phyloP scores from a whole-genome alignment of 2,329 filamentous ascomycete genomes.

The Diaporthe amygdali region DNA sequence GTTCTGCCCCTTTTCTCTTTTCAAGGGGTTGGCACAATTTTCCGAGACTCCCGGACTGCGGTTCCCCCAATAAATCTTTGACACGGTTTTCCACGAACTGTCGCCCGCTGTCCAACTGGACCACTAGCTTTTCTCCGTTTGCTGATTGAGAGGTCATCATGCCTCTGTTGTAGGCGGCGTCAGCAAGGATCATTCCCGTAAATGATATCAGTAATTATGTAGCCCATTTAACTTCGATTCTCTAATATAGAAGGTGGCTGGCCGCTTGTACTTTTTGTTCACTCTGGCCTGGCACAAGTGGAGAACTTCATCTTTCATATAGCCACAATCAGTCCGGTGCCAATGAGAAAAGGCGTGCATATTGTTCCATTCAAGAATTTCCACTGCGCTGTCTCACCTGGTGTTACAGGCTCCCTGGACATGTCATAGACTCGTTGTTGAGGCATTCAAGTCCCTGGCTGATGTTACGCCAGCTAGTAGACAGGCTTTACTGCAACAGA shows the following conservation, averaged over 20 bases:
- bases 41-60: no score
- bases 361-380: background rate
- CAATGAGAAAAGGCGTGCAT: background rate
- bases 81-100: background rate
- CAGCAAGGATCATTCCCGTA: background rate
- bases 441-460: no score
- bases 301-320: background rate
- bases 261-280: background rate
- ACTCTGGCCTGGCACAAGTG: background rate
- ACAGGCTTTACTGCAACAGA: background rate
- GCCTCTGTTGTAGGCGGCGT: no score
- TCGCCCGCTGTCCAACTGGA: no score
- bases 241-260: background rate
- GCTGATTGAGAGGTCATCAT: background rate
- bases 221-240: no score
- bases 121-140: background rate
- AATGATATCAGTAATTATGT: background rate
- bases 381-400: background rate
- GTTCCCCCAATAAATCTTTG: background rate
- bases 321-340: no score
- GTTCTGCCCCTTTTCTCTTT: background rate
- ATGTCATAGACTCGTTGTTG: no score
- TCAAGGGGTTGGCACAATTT: background rate
- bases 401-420: no score
- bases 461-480: background rate